phyloP scores from a whole-genome alignment of 805 yeast genomes.

The Candida corydali region DNA sequence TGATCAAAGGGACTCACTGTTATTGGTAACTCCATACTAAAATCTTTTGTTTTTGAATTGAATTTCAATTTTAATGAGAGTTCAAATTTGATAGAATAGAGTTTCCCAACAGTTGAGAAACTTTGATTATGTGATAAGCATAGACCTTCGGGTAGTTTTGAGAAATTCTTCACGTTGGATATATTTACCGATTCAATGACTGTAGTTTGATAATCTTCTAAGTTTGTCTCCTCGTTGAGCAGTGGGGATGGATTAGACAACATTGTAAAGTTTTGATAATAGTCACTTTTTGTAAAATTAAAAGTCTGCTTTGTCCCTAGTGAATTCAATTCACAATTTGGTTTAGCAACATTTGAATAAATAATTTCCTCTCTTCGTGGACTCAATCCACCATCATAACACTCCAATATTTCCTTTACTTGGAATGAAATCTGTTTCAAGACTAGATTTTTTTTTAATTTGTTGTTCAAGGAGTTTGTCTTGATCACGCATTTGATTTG shows the following conservation, averaged over 20 bases:
- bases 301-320: conserved; percentile 24
- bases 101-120: conserved; percentile 47
- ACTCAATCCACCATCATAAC: conserved; percentile 48
- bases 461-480: conserved; percentile 33
- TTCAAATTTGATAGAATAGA: conserved; percentile 51
- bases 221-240: conserved; percentile 12
- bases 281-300: conserved; percentile 16
- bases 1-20: conserved; percentile 53
- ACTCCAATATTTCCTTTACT: conserved; percentile 50
- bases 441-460: conserved; percentile 27
- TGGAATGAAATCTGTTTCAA: conserved; percentile 46
- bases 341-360: conserved; percentile 27
- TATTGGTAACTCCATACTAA: conserved; percentile 48
- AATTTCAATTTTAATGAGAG: conserved; percentile 46
- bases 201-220: conserved; percentile 6
- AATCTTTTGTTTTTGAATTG: conserved; percentile 45
- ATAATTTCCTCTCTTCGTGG: conserved; percentile 44
- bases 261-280: too few relatives aligned
- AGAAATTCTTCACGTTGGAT: conserved; percentile 5
- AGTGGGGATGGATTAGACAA: conserved; percentile 36
- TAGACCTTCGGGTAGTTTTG: conserved; percentile 33
- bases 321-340: conserved; percentile 17
- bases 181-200: conserved; percentile 11
- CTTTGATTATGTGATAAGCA: conserved; percentile 46
- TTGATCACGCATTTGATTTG: conserved; percentile 34